phyloP scores from a whole-genome alignment of 768 basidiomycete species.

The Lentinula sp. region DNA sequence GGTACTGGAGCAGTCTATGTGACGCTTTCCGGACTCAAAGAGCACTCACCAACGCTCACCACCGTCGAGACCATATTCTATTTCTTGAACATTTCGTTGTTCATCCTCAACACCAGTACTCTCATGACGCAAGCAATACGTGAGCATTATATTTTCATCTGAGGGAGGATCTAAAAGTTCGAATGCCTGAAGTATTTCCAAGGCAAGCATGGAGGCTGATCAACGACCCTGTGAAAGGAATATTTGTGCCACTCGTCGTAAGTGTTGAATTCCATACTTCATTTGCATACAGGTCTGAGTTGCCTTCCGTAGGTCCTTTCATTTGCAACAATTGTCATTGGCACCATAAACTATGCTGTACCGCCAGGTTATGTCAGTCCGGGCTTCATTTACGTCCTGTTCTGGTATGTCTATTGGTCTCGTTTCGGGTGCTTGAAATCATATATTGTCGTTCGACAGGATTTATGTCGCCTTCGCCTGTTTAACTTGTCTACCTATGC shows the following conservation, averaged over 20 bases:
- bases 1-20: constrained; percentile 45
- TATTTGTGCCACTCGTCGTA: constrained; percentile 28
- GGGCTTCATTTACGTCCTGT: constrained; percentile 32
- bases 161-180: not conserved
- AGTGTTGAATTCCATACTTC: not conserved
- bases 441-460: constrained; percentile 19
- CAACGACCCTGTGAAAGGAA: constrained; percentile 38
- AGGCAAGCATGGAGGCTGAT: constrained; percentile 33
- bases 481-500: constrained; percentile 37
- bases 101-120: constrained; percentile 35
- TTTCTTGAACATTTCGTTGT: constrained; percentile 38
- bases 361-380: constrained; percentile 27
- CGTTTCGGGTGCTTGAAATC: not conserved
- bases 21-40: constrained; percentile 34
- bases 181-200: constrained; percentile 31
- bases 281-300: not conserved
- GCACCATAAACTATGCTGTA: constrained; percentile 40
- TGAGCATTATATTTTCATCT: constrained; percentile 13
- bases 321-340: constrained; percentile 44
- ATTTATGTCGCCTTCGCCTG: constrained; percentile 32
- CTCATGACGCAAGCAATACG: constrained; percentile 36
- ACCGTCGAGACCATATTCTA: constrained; percentile 37
- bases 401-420: constrained; percentile 26
- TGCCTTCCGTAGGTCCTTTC: constrained; percentile 32
- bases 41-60: constrained; percentile 24